Evolutionary conservation across 352 stramenopile genomes (phyloP).

Genomic region (Phytophthora sp.): DNA sequence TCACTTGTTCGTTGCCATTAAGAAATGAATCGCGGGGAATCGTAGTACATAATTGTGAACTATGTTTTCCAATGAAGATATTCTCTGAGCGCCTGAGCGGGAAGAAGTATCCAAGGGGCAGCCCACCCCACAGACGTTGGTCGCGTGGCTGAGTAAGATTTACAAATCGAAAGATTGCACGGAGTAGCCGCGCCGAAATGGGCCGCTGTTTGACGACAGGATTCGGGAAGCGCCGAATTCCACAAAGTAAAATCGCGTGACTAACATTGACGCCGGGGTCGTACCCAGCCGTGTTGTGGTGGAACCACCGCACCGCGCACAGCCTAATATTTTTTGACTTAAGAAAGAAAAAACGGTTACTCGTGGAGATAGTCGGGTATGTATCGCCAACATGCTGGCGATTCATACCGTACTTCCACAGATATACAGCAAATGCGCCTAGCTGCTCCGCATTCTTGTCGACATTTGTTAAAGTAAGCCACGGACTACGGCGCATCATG

Average conservation of each 20-base stretch:
- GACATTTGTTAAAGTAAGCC: neutral
- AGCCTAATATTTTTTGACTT: conserved; percentile 16
- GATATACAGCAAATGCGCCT: conserved; percentile 15
- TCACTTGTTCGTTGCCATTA: too few relatives aligned
- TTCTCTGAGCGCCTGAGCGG: conserved; percentile 16
- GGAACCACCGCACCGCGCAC: conserved; percentile 23
- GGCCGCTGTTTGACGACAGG: conserved; percentile 12
- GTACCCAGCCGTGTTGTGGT: conserved; percentile 10
- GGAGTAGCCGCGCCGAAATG: conserved; percentile 5
- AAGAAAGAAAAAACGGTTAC: too few relatives aligned
- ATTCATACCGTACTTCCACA: conserved; percentile 34
- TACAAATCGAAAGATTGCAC: neutral
- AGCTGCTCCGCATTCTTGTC: conserved; percentile 24
- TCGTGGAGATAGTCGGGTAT: conserved; percentile 21
- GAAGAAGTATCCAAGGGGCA: conserved; percentile 29
- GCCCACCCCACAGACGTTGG: conserved; percentile 24
- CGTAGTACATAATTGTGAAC: conserved; percentile 21
- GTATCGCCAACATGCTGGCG: conserved; percentile 4
- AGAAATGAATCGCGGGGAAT: conserved; percentile 6
- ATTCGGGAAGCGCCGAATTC: conserved; percentile 12
- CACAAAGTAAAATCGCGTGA: conserved; percentile 10
- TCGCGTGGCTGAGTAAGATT: neutral
- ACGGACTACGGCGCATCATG: conserved; percentile 11
- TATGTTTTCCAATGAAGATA: conserved; percentile 10
- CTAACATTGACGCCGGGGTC: neutral